Base-by-base conservation (phyloP, 768 basidiomycete species). In the Mycena metata region DNA sequence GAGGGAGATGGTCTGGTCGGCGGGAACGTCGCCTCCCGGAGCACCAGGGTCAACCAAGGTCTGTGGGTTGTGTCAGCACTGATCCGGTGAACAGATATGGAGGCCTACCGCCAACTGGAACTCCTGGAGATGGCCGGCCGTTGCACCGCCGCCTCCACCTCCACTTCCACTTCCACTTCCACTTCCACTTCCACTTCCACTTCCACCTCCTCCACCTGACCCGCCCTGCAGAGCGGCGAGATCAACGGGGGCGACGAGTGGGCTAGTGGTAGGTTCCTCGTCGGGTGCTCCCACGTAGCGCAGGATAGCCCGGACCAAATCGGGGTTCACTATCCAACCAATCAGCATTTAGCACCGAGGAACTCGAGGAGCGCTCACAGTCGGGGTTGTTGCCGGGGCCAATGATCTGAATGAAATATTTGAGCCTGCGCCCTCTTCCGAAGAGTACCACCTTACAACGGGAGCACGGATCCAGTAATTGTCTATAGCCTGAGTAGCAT, bases 381-480 rank as follows among this genome's bases (percentile, higher is more conserved):
- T 36, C 26, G 8, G 17, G 33, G 52, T 41, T 41, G 43, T 19
- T 57, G 30, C 30, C 30, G 30, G 30, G 30, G 30, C 30, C 30
- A 30, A 30, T 36, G 24, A 4, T 33, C 60, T 51, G 17, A 47
- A 47, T 26, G 3, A n/a, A 51, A 41, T 11, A 19, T 2, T 35
- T 7, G 24, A 30, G 6, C 30, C 30, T 30, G 30, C 30, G 30
- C 3, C 30, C 30, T 30, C 30, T 30, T 30, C 30, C 30, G 30
- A 30, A 30, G 6, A 30, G 3, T 30, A 30, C 30, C 3, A 30
- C 30, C 67, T n/a, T 36, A 64, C 64, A 23, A 79, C 75, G 33
- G 76, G 81, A 3, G 78, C 82, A 19, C 76, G 78, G 60, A 82
- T 80, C 81, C 84, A 83, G 54, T 84, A 84, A 62, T 83, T 84